phyloP scores from a whole-genome alignment of 352 stramenopile species.

The Pythium utonaiense region DNA sequence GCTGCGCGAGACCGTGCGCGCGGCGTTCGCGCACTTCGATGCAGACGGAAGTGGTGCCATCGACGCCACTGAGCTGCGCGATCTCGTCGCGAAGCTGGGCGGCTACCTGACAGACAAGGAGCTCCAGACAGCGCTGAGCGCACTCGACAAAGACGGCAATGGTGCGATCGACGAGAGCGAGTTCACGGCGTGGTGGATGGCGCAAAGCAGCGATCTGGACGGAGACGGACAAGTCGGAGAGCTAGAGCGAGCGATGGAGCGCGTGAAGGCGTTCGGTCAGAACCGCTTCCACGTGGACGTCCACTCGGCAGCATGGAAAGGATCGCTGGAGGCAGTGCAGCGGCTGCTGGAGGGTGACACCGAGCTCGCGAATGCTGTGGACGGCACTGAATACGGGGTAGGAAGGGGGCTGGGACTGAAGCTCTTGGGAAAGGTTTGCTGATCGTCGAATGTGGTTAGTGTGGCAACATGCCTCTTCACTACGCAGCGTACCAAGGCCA shows the following conservation, averaged over 20 bases:
- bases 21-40: constrained; percentile 62
- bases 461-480: constrained; percentile 61
- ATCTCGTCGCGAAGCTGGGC: constrained; percentile 52
- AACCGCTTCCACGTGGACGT: constrained; percentile 67
- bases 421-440: no score
- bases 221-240: constrained; percentile 37
- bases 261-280: constrained; percentile 49
- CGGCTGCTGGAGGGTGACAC: constrained; percentile 36
- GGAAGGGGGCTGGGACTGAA: no score
- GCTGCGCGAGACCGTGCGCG: constrained; percentile 46
- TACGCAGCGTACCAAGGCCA: constrained; percentile 76
- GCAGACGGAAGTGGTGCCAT: constrained; percentile 52
- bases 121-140: constrained; percentile 16
- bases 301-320: constrained; percentile 55
- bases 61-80: constrained; percentile 40
- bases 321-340: constrained; percentile 37
- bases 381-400: constrained; percentile 56
- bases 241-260: constrained; percentile 45
- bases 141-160: constrained; percentile 51
- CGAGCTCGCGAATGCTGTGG: constrained; percentile 39
- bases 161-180: constrained; percentile 53
- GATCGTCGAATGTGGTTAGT: constrained; percentile 20
- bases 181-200: constrained; percentile 57
- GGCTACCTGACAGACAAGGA: constrained; percentile 49
- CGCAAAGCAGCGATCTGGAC: constrained; percentile 32